These are phyloP conservation scores for Diplodia corticola DNA, from an alignment of 2,329 filamentous ascomycete genomes.

Conservation along the genomic window DNA sequence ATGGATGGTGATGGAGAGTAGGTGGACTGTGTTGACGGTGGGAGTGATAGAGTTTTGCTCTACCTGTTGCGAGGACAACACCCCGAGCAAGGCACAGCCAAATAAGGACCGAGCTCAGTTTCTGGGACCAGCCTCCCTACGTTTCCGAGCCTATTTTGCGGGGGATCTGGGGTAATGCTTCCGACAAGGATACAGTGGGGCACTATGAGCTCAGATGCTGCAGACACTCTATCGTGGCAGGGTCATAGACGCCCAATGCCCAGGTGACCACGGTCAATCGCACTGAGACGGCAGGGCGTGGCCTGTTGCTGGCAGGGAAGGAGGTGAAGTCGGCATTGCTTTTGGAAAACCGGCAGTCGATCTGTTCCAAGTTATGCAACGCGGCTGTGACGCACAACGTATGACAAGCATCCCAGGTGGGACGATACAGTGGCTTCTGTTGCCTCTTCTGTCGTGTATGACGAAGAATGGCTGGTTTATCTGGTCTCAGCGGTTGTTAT, in stretches of 20 bases:
- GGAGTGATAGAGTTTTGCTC: not conserved
- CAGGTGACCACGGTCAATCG: not conserved
- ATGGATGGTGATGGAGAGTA: not conserved
- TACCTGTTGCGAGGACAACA: not conserved
- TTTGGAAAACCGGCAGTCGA: not conserved
- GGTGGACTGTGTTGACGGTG: not conserved
- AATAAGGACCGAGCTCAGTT: not conserved
- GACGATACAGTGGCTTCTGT: not conserved
- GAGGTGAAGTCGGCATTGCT: not conserved
- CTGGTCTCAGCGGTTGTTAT: not conserved
- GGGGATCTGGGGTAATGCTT: constrained; percentile 16
- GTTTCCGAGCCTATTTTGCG: constrained; percentile 3
- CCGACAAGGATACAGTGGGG: not conserved
- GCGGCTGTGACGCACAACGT: not conserved
- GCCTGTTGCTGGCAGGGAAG: not conserved
- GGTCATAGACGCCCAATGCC: not conserved
- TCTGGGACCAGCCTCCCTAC: not conserved
- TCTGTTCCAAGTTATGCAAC: not conserved
- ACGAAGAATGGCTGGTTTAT: not conserved
- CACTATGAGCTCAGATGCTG: not conserved
- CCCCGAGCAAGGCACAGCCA: not conserved
- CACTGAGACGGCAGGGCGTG: not conserved
- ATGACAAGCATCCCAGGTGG: constrained; percentile 1
- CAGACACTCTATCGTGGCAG: not conserved
- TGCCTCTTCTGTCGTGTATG: not conserved